Base-by-base conservation (phyloP, 139 green algal genomes). In the Volvox reticuliferus region DNA sequence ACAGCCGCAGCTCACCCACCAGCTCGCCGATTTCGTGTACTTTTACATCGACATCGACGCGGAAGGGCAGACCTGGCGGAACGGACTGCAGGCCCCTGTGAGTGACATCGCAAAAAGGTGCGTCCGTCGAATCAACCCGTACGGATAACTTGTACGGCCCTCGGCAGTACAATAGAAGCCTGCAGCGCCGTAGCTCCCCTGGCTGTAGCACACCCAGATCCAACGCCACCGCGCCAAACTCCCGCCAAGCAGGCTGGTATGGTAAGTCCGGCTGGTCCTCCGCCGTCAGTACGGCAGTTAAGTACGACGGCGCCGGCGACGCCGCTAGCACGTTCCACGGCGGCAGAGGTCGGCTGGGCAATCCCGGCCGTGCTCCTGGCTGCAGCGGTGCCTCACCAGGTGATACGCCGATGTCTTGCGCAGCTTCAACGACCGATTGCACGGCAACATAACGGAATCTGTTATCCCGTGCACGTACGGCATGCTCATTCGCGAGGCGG, bases 101-200 rank as follows among this genome's bases (percentile, higher is more conserved):
- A 19, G 33, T 36, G 61, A 63, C 50, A 28, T 36, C 17, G 16
- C 28, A 55, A 63, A 91, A 91, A 0, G 75, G 87, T 75, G 87
- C 87, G 14, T 65, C 76, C 33, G n/a, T 6, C 12, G 12, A 22
- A 22, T 91, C 87, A 24, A 91, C 20, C 33, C 35, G 24, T 19
- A 91, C 87, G 6, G 24, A 30, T 55, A 91, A 2, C 30, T 28
- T 50, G 76, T 86, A n/a, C 1, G 26, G 12, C 18, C 87, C 87
- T 0, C 87, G 87, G 75, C 73, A 86, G 76, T 80, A 35, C 33
- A 91, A 55, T 55, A 86, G 20, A 16, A 91, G 22, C 24, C 87
- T 61, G 76, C 87, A 91, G 61, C 32, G 33, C 21, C 87, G 75
- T 75, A 91, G 76, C 87, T 91, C 87, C 22, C 87, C 87, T 26